phyloP scores from a whole-genome alignment of 1,139 yeast species.

The Diutina siamensis region DNA sequence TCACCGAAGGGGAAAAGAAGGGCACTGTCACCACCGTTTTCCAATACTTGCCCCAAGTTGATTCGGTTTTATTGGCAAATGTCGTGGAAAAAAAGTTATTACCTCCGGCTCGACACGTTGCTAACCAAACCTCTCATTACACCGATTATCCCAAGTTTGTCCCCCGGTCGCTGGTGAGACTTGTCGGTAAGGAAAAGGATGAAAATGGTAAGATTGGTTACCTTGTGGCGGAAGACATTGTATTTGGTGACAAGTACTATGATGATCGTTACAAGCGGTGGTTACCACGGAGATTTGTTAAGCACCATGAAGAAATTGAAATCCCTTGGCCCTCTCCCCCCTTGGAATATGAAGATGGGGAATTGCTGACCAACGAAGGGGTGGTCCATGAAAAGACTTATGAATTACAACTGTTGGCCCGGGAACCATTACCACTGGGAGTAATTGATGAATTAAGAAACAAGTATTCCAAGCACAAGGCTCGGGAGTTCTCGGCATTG shows the following conservation, averaged over 20 bases:
- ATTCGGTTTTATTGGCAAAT: slow-evolving; percentile 25
- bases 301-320: slow-evolving; percentile 51
- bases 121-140: slow-evolving; percentile 62
- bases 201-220: slow-evolving; percentile 44
- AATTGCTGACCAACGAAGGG: slow-evolving; percentile 44
- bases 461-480: slow-evolving; percentile 46
- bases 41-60: slow-evolving; percentile 19
- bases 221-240: slow-evolving; percentile 70
- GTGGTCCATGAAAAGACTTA: slow-evolving; percentile 63
- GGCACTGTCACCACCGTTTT: slow-evolving; percentile 56
- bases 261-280: slow-evolving; percentile 65
- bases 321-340: slow-evolving; percentile 92
- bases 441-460: slow-evolving; percentile 67
- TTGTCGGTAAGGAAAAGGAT: slow-evolving; percentile 69
- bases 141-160: slow-evolving; percentile 55
- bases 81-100: slow-evolving; percentile 23
- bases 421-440: slow-evolving; percentile 56
- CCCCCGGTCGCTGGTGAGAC: slow-evolving; percentile 30
- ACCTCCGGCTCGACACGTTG: slow-evolving; percentile 67
- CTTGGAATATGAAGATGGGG: slow-evolving; percentile 43
- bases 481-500: slow-evolving; percentile 41
- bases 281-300: slow-evolving; percentile 70
- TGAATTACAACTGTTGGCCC: slow-evolving; percentile 57
- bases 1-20: slow-evolving; percentile 55
- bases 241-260: slow-evolving; percentile 54